Base-by-base conservation (phyloP, 2,329 filamentous ascomycete genomes). In the Cadophora luteo-olivacea region DNA sequence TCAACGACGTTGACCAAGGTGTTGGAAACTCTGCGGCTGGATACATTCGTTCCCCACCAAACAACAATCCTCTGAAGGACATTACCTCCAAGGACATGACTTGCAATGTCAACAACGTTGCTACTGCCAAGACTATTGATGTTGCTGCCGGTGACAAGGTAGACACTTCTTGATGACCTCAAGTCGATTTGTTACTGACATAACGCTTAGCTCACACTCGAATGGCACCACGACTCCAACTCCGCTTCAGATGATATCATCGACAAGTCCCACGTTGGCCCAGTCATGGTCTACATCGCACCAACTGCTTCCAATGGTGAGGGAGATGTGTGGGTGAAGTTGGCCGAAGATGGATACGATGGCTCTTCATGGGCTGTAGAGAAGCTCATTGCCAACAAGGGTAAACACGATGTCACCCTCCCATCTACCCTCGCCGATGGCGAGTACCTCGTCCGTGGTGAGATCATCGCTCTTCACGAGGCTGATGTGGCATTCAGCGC, bases 151-250 rank as follows among this genome's bases (percentile, higher is more conserved):
- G 85, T 69, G 83, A 84, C 72, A 80, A 81, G 73, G 69, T 69
- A 38, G 36, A 38, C 7, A 38, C 36, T 2, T 14, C 36, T 29
- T 29, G 29, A 29, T 29, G 3, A 3, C 29, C 29, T 29, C 29
- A 29, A 29, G 29, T 3, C 5, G 29, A 29, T 29, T 3, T 29
- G 29, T 29, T 29, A 29, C 29, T 29, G 29, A 29, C 29, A 29
- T 29, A 29, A 29, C 68, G 80, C 84, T 33, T 41, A 69, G 80
- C 84, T 33, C 52, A 68, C 61, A 22, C 41, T 68, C 36, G 80
- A 87, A 72, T 88, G 86, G 85, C 80, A 86, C 68, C 84, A 86
- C 79, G 74, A 86, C 77, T 80, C 49, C 73, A 81, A 83, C 55
- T 52, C 55, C 2, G 60, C 70, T 11, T 68, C 71, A 8, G 73